Evolutionary conservation across 2,329 filamentous ascomycete genomes (phyloP), one percentile per base, ranked within the genome.

Genomic region (Fusarium goolgardi): DNA sequence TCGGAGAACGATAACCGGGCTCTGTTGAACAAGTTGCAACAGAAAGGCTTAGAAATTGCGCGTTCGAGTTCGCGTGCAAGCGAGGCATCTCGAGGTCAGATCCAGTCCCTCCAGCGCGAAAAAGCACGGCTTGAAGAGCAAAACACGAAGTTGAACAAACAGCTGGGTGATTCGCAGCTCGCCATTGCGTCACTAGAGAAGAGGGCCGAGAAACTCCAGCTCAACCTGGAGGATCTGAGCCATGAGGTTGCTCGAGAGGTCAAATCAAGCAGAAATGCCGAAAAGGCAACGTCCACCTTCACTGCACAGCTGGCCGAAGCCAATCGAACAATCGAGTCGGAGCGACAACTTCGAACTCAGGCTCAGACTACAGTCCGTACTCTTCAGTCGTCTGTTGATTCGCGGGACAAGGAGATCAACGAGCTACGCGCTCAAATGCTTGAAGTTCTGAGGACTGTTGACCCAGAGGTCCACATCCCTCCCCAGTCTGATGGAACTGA

Each of bases 1-100:
- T 98, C 95, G 0, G 95, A 99, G 77, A 97, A 98, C 73, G 95
- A 98, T 80, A 98, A 98, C 74, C 90, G 93, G 52, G 91, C 94
- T 7, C 83, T 99, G n/a, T 85, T 98, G 69, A 98, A 97, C 81
- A 98, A 98, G 79, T 85, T 99, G 20, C 95, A 98, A 75, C 95
- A 98, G 75, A 98, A 98, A 82, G 96, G 96, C 31, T 86, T 99
- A 9, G 95, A 99, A 76, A 96, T 99, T 77, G 95, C 95, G 40
- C 88, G 96, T 45, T 96, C 95, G 1, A 93, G 88, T 63, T 97
- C 94, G 7, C 90, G 91, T 61, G 95, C 92, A 31, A 94, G 88
- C 64, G 95, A 98, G 71, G 92, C 89, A 32, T 92, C 94, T 46
- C 90, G 94, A 37, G 86, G 90, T 4, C 91, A 96, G 70, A 83